Conservation (phyloP, 345 rosid genomes). For the Pistacia atlantica region DNA sequence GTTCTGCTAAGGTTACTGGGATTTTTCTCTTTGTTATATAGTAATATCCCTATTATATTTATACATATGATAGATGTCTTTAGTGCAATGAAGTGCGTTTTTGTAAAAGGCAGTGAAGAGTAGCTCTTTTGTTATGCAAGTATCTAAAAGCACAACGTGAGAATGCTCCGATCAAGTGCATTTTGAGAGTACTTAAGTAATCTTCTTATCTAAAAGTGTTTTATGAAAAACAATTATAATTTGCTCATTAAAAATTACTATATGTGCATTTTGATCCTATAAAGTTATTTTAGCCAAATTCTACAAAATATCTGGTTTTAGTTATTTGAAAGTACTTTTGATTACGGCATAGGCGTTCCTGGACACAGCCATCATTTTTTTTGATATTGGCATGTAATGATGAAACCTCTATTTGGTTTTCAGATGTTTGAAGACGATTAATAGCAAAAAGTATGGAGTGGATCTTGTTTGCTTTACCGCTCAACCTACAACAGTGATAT, state of each 20-base stretch:
- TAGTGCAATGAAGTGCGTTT: not conserved
- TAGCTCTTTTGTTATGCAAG: too few relatives aligned
- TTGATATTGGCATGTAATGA: not conserved
- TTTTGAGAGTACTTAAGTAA: not conserved
- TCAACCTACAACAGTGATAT: constrained; percentile 89
- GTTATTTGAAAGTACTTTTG: not conserved
- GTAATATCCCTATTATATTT: not conserved
- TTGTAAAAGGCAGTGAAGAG: too few relatives aligned
- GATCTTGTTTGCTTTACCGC: constrained; percentile 92
- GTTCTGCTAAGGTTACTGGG: not conserved
- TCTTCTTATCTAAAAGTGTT: too few relatives aligned
- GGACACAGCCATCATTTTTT: not conserved
- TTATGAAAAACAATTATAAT: not conserved
- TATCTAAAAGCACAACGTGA: too few relatives aligned
- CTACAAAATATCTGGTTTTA: not conserved
- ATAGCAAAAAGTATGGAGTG: constrained; percentile 98
- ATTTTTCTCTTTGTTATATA: not conserved
- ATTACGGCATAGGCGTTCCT: not conserved
- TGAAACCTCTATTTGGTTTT: constrained; percentile 2
- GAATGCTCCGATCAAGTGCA: not conserved
- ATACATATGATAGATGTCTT: not conserved
- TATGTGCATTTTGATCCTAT: not conserved
- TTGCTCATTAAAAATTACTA: not conserved
- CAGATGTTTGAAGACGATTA: constrained; percentile 94
- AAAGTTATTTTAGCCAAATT: not conserved